Conservation (phyloP, 2,329 filamentous ascomycete species). For the Cyclaneusma minus region DNA sequence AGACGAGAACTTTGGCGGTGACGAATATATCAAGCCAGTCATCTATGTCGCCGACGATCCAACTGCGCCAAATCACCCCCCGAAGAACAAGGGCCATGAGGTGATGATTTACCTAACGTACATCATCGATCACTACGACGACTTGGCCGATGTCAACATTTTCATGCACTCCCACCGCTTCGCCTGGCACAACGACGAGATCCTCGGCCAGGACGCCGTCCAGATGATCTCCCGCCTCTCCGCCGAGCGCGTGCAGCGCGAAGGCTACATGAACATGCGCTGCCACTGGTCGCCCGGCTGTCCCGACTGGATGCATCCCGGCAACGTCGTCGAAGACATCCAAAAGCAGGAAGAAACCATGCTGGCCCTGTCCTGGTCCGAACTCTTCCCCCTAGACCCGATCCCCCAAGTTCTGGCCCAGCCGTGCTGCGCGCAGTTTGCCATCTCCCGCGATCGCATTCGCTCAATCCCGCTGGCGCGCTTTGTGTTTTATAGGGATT, state of each 20-base stretch:
- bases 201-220: constrained; percentile 10
- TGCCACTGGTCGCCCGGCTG: constrained; percentile 42
- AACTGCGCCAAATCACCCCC: constrained; percentile 26
- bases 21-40: constrained; percentile 3
- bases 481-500: constrained; percentile 40
- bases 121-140: constrained; percentile 45
- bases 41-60: constrained; percentile 14
- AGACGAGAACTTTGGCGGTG: constrained; percentile 9
- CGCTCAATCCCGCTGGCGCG: constrained; percentile 29
- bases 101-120: constrained; percentile 28
- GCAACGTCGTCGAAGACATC: constrained; percentile 21
- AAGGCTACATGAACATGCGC: constrained; percentile 44
- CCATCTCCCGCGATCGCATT: constrained; percentile 36
- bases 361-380: constrained; percentile 27
- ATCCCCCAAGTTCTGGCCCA: constrained; percentile 34
- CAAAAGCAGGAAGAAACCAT: constrained; percentile 29
- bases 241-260: constrained; percentile 23
- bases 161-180: constrained; percentile 30
- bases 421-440: constrained; percentile 51
- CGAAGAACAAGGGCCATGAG: constrained; percentile 27
- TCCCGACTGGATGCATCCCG: constrained; percentile 38
- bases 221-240: constrained; percentile 11
- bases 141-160: constrained; percentile 22
- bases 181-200: constrained; percentile 18
- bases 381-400: constrained; percentile 27